Conservation (phyloP, 2,329 filamentous ascomycete genomes). For the Trichoderma sp. region DNA sequence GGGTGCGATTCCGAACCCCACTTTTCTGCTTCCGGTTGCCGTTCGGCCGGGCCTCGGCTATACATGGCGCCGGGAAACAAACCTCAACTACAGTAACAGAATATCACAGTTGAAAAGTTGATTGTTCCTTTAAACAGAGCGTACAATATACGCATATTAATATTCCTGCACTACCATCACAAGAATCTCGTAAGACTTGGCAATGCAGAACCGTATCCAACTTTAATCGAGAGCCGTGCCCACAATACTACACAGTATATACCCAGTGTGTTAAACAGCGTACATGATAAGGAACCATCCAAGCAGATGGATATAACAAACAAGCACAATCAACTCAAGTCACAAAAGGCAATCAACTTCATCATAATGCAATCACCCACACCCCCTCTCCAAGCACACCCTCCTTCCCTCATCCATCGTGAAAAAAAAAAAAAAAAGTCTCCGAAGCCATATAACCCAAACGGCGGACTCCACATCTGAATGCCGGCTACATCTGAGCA, state of each 20-base stretch:
- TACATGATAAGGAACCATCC: too few species aligned
- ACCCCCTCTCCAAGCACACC: too few species aligned
- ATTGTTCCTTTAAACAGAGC: neutral
- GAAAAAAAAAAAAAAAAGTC: neutral
- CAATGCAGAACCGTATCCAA: neutral
- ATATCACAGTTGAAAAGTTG: neutral
- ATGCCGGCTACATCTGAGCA: neutral
- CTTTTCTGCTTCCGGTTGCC: neutral
- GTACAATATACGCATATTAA: neutral
- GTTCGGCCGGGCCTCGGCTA: conserved; percentile 2
- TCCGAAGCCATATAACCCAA: neutral
- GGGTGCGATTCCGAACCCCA: neutral
- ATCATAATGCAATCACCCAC: neutral
- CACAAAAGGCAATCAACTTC: neutral
- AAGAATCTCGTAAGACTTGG: neutral
- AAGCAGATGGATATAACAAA: neutral
- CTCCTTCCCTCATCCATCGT: too few species aligned
- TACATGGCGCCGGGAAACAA: neutral
- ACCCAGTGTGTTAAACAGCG: neutral
- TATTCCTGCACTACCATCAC: neutral
- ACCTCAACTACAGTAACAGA: neutral
- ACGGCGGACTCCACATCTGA: conserved; percentile 18
- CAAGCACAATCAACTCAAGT: neutral
- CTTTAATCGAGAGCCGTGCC: neutral
- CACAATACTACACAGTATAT: neutral